Percentiles rank a stretch among this genome's conserved stretches.
phyloP scores from a whole-genome alignment of 169 alveolate genomes.

The Miamiensis avidus region DNA sequence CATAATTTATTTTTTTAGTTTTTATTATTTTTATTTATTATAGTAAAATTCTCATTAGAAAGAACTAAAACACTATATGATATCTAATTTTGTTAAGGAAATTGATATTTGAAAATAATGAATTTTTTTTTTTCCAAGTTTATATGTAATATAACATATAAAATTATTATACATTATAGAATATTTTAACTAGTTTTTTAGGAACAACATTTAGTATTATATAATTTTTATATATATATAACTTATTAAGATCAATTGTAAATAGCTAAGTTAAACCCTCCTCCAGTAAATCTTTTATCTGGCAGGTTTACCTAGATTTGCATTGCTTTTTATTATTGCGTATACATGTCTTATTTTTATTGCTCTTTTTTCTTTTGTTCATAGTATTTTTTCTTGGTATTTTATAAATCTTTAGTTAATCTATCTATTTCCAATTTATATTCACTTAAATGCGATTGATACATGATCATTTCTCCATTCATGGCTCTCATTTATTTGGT shows the following conservation, averaged over 20 bases:
- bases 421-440: slow-evolving; percentile 87
- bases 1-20: too few species aligned
- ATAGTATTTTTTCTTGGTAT: slow-evolving; percentile 75
- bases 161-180: too few species aligned
- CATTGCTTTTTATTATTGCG: slow-evolving; percentile 30
- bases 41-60: too few species aligned
- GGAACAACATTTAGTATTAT: too few species aligned
- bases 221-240: not conserved
- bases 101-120: too few species aligned
- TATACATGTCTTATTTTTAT: slow-evolving; percentile 55
- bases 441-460: slow-evolving; percentile 78
- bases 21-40: too few species aligned
- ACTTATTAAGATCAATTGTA: not conserved
- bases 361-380: slow-evolving; percentile 69
- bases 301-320: slow-evolving; percentile 49
- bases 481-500: slow-evolving; percentile 79
- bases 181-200: too few species aligned
- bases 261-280: slow-evolving; percentile 59
- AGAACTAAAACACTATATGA: too few species aligned
- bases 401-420: slow-evolving; percentile 69
- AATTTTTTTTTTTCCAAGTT: too few species aligned
- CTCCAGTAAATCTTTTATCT: slow-evolving; percentile 76
- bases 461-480: slow-evolving; percentile 80
- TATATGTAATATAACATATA: too few species aligned
- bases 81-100: too few species aligned